Evolutionary conservation across 176 grass and related monocot genomes (phyloP), one percentile per base, ranked within the genome.

Genomic region (Lolium rigidum): DNA sequence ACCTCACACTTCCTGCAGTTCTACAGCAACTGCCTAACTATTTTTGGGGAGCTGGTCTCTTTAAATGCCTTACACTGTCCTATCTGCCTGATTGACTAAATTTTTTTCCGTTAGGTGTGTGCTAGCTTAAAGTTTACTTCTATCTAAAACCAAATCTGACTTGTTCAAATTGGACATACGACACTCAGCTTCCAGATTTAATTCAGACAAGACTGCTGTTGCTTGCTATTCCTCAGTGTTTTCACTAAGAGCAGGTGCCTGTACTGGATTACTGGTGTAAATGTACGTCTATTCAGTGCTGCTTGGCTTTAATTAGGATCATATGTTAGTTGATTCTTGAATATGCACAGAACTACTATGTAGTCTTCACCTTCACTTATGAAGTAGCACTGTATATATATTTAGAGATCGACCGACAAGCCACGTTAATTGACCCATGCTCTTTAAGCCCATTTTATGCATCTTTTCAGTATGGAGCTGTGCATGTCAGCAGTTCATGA

Each of bases 261-360:
- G 68, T 79, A 73, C 49, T 80, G 22, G 63, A 64, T 10, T 26
- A 43, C 59, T 64, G 21, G 11, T 73, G 62, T 77, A 90, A 62
- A 68, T 43, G 62, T 51, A 16, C n/a, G 44, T 3, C 35, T 54
- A 46, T 64, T 82, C 10, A 63, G 7, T 1, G 26, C 58, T 65
- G 55, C 54, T 78, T 13, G 10, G 52, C 77, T 84, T 91, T 84
- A 91, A 84, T 76, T 91, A 84, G 48, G 81, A 76, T 57, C 25
- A 47, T 87, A 80, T 84, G 69, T 44, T 84, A 77, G 76, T 54
- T 84, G 76, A 84, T 81, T 81, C 89, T 81, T 87, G 54, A 88
- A 60, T 77, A 84, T 81, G 61, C 13, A 39, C 68, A 70, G 75
- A 84, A 66, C 76, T 80, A 79, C 76, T 86, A 72, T 82, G 76